These are phyloP conservation scores for Russula brevipes DNA, from an alignment of 768 basidiomycete species.

Conservation along the genomic window DNA sequence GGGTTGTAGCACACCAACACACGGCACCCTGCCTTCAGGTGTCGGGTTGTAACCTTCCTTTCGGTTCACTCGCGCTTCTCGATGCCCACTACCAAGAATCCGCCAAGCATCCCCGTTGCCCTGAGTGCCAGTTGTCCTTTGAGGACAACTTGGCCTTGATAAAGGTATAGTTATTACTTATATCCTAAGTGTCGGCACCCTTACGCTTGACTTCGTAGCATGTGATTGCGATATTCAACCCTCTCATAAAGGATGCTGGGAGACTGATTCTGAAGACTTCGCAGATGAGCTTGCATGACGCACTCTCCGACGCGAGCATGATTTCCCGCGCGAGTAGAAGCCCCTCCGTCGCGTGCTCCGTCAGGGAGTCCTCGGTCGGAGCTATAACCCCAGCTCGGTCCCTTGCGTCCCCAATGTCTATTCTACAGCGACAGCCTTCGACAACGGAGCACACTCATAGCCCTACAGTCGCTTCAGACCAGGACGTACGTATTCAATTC, in stretches of 20 bases:
- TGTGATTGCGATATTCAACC: conserved; percentile 23
- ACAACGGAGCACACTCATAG: background rate
- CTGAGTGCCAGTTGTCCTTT: conserved; percentile 41
- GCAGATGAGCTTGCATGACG: conserved; percentile 19
- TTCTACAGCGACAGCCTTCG: background rate
- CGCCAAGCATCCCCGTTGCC: conserved; percentile 43
- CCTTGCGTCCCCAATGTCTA: background rate
- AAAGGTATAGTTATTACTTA: conserved; percentile 30
- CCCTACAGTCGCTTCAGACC: background rate
- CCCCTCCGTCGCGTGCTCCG: conserved; percentile 10
- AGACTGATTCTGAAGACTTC: conserved; percentile 21
- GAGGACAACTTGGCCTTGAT: conserved; percentile 36
- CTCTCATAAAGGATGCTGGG: conserved; percentile 21
- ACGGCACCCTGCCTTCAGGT: conserved; percentile 17
- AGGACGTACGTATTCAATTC: background rate
- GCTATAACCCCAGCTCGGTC: conserved; percentile 8
- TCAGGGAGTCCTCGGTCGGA: background rate
- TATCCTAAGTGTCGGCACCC: background rate
- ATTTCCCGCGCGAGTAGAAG: conserved; percentile 14
- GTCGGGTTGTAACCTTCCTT: conserved; percentile 16
- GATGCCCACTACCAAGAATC: conserved; percentile 30
- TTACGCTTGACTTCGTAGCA: conserved; percentile 18
- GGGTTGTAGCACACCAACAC: conserved; percentile 11
- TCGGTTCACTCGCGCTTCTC: conserved; percentile 16
- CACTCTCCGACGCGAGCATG: conserved; percentile 9